Evolutionary conservation across 73 alveolate species (phyloP).

Genomic region (Paramecium primaurelia): DNA sequence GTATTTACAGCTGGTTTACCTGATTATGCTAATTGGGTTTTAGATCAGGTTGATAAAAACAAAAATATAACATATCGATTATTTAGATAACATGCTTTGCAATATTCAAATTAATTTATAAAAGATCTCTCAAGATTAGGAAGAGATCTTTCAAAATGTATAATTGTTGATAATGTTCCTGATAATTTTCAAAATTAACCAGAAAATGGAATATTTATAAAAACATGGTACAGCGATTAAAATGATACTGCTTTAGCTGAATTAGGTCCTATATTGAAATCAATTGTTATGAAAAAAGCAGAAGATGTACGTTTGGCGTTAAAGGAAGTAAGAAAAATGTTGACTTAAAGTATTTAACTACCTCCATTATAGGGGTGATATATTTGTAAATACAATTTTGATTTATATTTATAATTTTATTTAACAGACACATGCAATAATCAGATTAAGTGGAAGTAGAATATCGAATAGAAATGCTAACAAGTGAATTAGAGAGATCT

Average conservation of each 20-base stretch:
- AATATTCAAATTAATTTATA: conserved; percentile 81
- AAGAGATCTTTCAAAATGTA: conserved; percentile 87
- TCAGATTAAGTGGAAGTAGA: conserved; percentile 13
- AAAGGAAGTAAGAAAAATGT: conserved; percentile 35
- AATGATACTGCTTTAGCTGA: conserved; percentile 91
- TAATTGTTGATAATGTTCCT: conserved; percentile 96
- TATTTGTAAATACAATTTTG: not conserved
- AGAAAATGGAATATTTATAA: conserved; percentile 95
- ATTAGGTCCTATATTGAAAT: conserved; percentile 82
- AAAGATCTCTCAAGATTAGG: conserved; percentile 95
- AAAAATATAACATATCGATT: conserved; percentile 77
- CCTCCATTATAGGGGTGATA: not conserved
- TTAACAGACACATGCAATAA: conserved; percentile 31
- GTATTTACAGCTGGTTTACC: conserved; percentile 98
- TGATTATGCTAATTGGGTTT: conserved; percentile 95
- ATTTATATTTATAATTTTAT: not conserved
- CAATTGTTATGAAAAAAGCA: conserved; percentile 84
- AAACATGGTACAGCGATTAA: conserved; percentile 91
- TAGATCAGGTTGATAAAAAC: conserved; percentile 80
- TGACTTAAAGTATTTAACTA: not conserved
- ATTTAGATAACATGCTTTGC: conserved; percentile 93
- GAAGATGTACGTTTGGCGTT: conserved; percentile 94
- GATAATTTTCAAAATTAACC: conserved; percentile 89
- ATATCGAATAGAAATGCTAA: conserved; percentile 8
- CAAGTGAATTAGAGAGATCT: conserved; percentile 30